Base-by-base conservation (phyloP, 1,139 yeast species). In the Williopsis jadinii region DNA sequence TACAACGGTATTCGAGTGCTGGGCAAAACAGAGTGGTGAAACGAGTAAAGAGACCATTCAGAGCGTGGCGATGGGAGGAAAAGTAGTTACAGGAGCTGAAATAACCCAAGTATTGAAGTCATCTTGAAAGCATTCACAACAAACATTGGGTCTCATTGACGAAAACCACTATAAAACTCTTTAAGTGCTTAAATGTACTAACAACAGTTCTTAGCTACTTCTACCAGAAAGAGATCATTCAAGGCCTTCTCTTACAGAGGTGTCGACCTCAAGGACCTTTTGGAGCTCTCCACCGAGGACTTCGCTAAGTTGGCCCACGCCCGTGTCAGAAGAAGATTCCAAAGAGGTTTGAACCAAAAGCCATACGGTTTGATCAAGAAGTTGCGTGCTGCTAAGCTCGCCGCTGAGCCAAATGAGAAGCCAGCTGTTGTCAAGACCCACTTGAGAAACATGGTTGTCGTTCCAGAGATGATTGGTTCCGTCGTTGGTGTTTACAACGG, bases 391-490 rank as follows among this genome's bases (percentile, higher is more conserved):
- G 97, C 97, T 61, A 92, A 88, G 80, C 77, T 85, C 66, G 90
- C 90, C 63, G 78, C 95, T 63, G 82, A 77, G 63, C 85, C 87
- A 67, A 85, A 85, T 69, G 98, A 92, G 77, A 92, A 90, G 83
- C 99, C 99, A 72, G 84, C 95, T 60, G 76, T 79, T 58, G 97
- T 94, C 77, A 94, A 90, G 85, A 94, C 99, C 61, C 99, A 94
- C 77, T 85, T 94, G 73, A 90, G 99, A 83, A 88, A 90, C 84
- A 88, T 90, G 96, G 75, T 94, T 70, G 73, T 94, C 66, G 95
- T 92, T 61, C 99, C 99, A 76, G 99, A 94, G 82, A 94, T 94
- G 98, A 88, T 94, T 66, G 98, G 98, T 68, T 87, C 97, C 52
- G 95, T 90, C 61, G 82, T 94, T 62, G 97, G 97, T 76, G 86